phyloP scores from a whole-genome alignment of 495 filamentous ascomycete species.

The Collariella sp. region DNA sequence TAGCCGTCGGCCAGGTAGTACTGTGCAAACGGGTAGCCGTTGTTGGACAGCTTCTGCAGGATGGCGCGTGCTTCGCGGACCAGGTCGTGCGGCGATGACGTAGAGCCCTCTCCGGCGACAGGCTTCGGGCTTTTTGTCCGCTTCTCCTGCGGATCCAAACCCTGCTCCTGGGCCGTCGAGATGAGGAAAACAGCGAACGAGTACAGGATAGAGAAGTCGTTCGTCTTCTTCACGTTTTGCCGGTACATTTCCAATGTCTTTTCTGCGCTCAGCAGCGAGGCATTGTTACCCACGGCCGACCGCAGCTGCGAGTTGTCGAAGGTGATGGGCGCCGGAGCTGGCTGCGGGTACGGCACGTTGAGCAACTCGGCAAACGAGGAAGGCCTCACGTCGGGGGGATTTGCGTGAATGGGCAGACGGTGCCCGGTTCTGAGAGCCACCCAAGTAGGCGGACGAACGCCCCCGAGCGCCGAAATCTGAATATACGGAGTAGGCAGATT shows the following conservation, averaged over 20 bases:
- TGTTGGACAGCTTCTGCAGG: conserved; percentile 73
- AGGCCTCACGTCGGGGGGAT: conserved; percentile 69
- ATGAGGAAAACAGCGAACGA: conserved; percentile 94
- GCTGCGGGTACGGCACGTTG: conserved; percentile 82
- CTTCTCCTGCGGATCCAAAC: conserved; percentile 35
- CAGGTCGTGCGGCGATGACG: conserved; percentile 53
- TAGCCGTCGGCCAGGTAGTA: conserved; percentile 95
- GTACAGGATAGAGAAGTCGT: conserved; percentile 79
- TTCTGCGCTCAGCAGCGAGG: conserved; percentile 77
- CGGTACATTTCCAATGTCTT: conserved; percentile 97
- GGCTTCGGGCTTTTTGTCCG: conserved; percentile 38
- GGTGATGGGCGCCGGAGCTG: conserved; percentile 61
- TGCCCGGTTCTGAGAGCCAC: conserved; percentile 38
- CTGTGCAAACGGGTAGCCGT: conserved; percentile 89
- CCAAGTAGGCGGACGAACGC: conserved; percentile 50
- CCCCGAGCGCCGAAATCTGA: conserved; percentile 57
- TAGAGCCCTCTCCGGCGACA: conserved; percentile 33
- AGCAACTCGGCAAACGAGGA: conserved; percentile 80
- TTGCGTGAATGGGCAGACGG: conserved; percentile 53
- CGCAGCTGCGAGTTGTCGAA: conserved; percentile 72
- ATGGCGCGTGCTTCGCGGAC: conserved; percentile 83
- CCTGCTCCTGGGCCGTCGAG: conserved; percentile 65
- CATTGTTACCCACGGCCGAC: conserved; percentile 73
- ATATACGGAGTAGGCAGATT: conserved; percentile 60
- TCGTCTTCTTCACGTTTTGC: conserved; percentile 92